Evolutionary conservation across 2,329 filamentous ascomycete genomes (phyloP).

Genomic region (Zasmidium angulare): DNA sequence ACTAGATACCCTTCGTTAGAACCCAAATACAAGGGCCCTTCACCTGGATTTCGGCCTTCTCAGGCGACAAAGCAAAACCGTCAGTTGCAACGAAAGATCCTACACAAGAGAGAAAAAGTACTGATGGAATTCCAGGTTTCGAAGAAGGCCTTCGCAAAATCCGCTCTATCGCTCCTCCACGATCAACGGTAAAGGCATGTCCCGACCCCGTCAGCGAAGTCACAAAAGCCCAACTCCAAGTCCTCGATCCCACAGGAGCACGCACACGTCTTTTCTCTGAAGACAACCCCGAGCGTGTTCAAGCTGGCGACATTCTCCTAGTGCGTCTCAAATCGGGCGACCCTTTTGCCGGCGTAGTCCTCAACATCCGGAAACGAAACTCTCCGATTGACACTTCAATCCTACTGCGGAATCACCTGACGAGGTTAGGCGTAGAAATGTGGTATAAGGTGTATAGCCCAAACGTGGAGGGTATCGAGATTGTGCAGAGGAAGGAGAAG

Average conservation of each 20-base stretch:
- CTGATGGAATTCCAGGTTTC: conserved; percentile 25
- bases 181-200: conserved; percentile 56
- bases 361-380: conserved; percentile 77
- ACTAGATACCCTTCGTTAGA: conserved; percentile 51
- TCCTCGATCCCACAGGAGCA: conserved; percentile 81
- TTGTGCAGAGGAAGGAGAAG: conserved; percentile 83
- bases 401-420: conserved; percentile 80
- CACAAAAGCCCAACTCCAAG: conserved; percentile 65
- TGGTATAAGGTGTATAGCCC: conserved; percentile 96
- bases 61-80: conserved; percentile 37
- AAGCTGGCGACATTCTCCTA: conserved; percentile 86
- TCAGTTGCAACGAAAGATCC: conserved; percentile 11
- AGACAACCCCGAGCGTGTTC: conserved; percentile 73
- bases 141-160: conserved; percentile 34
- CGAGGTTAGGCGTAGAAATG: conserved; percentile 89
- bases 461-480: conserved; percentile 84
- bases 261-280: conserved; percentile 79
- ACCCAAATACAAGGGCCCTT: conserved; percentile 30
- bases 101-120: background rate
- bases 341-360: conserved; percentile 83
- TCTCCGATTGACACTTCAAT: conserved; percentile 81
- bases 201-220: conserved; percentile 69
- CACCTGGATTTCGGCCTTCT: conserved; percentile 31
- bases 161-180: conserved; percentile 48
- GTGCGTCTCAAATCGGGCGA: conserved; percentile 83